phyloP scores from a whole-genome alignment of 495 filamentous ascomycete genomes.

The Pyrenula aspistea region DNA sequence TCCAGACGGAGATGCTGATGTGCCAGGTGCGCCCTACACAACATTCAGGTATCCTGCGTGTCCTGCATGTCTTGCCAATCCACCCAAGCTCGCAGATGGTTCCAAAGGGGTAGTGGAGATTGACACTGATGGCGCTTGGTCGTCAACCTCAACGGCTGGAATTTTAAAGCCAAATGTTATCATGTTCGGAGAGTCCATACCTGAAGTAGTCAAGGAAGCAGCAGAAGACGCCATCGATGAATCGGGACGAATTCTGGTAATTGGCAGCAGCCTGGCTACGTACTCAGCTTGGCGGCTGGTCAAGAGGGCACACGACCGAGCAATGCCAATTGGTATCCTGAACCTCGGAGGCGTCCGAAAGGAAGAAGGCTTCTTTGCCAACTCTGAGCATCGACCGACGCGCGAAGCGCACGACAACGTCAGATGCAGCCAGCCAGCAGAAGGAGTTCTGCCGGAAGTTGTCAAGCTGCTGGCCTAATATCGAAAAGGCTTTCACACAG shows the following conservation, averaged over 20 bases:
- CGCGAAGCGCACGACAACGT: slow-evolving; percentile 33
- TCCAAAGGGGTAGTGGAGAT: slow-evolving; percentile 47
- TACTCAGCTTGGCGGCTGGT: slow-evolving; percentile 90
- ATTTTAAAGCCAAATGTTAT: slow-evolving; percentile 84
- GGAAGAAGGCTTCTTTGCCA: slow-evolving; percentile 55
- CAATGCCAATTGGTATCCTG: slow-evolving; percentile 75
- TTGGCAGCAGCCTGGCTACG: slow-evolving; percentile 85
- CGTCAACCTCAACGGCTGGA: slow-evolving; percentile 53
- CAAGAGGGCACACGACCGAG: slow-evolving; percentile 65
- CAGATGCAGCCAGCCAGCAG: slow-evolving; percentile 39
- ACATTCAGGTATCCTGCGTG: slow-evolving; percentile 89
- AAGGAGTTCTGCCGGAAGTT: slow-evolving; percentile 39
- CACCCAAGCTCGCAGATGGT: slow-evolving; percentile 49
- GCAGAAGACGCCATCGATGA: slow-evolving; percentile 72
- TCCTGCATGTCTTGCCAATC: slow-evolving; percentile 59
- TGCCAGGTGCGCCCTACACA: slow-evolving; percentile 77
- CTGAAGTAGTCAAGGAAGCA: slow-evolving; percentile 48
- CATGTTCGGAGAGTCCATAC: slow-evolving; percentile 92
- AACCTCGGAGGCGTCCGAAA: slow-evolving; percentile 78
- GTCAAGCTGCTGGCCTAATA: slow-evolving; percentile 23
- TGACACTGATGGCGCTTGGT: slow-evolving; percentile 75
- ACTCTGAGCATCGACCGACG: slow-evolving; percentile 17
- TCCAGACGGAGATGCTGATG: slow-evolving; percentile 87
- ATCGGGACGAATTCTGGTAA: slow-evolving; percentile 59
- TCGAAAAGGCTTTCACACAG: no score